Evolutionary conservation across 306 rosid genomes (phyloP), one percentile per base, ranked within the genome.

Genomic region (Arachis hypogaea): DNA sequence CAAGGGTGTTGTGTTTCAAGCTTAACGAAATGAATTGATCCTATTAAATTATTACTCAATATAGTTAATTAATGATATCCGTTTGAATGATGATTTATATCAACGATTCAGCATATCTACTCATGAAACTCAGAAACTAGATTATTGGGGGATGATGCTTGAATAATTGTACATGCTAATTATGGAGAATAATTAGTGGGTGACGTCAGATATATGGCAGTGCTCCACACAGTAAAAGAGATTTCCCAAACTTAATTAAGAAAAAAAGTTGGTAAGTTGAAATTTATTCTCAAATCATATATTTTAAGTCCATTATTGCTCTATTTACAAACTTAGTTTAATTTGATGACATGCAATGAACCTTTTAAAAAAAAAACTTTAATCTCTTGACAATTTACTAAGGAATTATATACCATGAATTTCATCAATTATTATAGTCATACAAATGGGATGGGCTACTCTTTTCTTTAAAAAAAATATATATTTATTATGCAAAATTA

Each of bases 141-240:
- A 67, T 40, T 57, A 67, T 40, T 57, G 42, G 42, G 40, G 61
- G 57, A 68, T 61, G 76, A 52, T 69, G 56, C 43, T 47, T 28
- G 11, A 49, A 42, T 41, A 49, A 42, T 41, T 14, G 61, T 49
- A 41, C 12, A 42, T 52, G 29, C 69, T 68, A 50, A 54, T 68
- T 47, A 63, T 38, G 62, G 61, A 46, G 59, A 45, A 50, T 44
- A 58, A 28, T 66, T 67, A 66, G 52, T 66, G 73, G 79, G 33
- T 7, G 41, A 3, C 18, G 38, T 33, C 4, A 33, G 38, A 33
- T 33, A 33, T 33, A 69, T 14, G 51, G 11, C 5, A 54, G 40
- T 54, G 63, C 44, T 68, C 36, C 5, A 38, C 33, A 66, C 52
- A 76, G 69, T 36, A 52, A 67, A 76, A 58, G 52, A 30, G 22